phyloP scores from a whole-genome alignment of 2,329 filamentous ascomycete species.

The Escovopsis sp. region DNA sequence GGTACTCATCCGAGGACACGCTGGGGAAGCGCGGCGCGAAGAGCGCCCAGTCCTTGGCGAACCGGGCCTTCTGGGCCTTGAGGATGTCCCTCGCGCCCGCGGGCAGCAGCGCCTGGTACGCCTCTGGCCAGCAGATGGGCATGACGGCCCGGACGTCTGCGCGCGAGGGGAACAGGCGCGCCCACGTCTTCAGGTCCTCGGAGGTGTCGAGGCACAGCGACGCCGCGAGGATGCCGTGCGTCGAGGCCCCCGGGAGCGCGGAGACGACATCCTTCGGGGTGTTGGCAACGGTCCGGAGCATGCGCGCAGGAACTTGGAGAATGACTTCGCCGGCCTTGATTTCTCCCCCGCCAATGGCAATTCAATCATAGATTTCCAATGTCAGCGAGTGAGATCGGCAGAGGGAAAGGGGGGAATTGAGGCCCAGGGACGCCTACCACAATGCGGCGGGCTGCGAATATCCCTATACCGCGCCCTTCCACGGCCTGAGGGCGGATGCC shows the following conservation, averaged over 20 bases:
- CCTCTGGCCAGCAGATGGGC: constrained; percentile 32
- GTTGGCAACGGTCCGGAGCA: constrained; percentile 50
- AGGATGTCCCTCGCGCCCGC: constrained; percentile 28
- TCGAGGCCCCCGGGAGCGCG: constrained; percentile 36
- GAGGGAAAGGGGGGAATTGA: background rate
- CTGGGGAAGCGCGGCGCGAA: constrained; percentile 15
- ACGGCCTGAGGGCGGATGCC: constrained; percentile 53
- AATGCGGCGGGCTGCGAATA: constrained; percentile 54
- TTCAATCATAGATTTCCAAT: background rate
- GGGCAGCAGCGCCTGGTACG: constrained; percentile 31
- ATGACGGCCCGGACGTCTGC: constrained; percentile 38
- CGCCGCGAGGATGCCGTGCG: constrained; percentile 61
- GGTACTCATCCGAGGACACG: constrained; percentile 25
- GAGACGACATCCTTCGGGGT: constrained; percentile 38
- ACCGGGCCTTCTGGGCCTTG: constrained; percentile 33
- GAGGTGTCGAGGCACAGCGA: constrained; percentile 42
- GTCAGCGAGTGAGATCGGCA: background rate
- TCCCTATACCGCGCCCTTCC: constrained; percentile 60
- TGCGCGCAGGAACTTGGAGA: constrained; percentile 47
- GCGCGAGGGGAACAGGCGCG: constrained; percentile 49
- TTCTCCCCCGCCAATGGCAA: background rate
- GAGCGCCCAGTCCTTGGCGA: constrained; percentile 25
- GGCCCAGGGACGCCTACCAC: constrained; percentile 31
- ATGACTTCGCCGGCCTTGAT: constrained; percentile 34
- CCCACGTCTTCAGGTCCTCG: constrained; percentile 41